Conservation (phyloP, 805 yeast genomes). For the Candida morakotiae region DNA sequence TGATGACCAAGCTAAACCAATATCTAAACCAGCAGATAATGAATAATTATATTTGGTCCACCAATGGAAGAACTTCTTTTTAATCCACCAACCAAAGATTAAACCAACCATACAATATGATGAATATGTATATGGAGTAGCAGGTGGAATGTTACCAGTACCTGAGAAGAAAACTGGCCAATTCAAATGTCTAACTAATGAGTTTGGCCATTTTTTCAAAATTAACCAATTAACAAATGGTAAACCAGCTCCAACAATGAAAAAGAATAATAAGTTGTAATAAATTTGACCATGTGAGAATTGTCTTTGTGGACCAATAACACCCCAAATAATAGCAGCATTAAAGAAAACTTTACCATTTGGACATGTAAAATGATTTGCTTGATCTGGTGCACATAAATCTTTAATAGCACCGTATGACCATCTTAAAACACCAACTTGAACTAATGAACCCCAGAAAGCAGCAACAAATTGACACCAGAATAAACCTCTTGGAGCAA, state of each 20-base stretch:
- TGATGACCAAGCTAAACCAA: constrained; percentile 39
- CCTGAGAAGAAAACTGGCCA: constrained; percentile 44
- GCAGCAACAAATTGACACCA: constrained; percentile 42
- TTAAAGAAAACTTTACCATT: constrained; percentile 38
- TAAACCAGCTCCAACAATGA: constrained; percentile 32
- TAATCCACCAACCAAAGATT: constrained; percentile 33
- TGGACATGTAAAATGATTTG: constrained; percentile 36
- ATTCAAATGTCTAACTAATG: constrained; percentile 25
- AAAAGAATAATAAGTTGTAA: constrained; percentile 34
- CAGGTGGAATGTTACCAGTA: constrained; percentile 67
- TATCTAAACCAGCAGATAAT: constrained; percentile 42
- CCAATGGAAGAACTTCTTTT: constrained; percentile 41
- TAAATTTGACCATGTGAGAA: constrained; percentile 19
- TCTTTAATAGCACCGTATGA: constrained; percentile 30
- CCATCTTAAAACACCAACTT: constrained; percentile 40
- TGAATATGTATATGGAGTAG: constrained; percentile 65
- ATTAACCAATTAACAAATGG: constrained; percentile 37
- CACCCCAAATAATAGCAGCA: constrained; percentile 43
- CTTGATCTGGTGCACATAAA: constrained; percentile 29
- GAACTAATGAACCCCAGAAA: constrained; percentile 39
- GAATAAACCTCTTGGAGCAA: constrained; percentile 37
- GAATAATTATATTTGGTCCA: constrained; percentile 43
- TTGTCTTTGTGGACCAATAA: constrained; percentile 26
- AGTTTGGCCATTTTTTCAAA: constrained; percentile 40
- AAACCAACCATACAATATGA: constrained; percentile 42